Evolutionary conservation across 2,329 filamentous ascomycete species (phyloP), one percentile per base, ranked within the genome.

Genomic region (Epichloe scottii): DNA sequence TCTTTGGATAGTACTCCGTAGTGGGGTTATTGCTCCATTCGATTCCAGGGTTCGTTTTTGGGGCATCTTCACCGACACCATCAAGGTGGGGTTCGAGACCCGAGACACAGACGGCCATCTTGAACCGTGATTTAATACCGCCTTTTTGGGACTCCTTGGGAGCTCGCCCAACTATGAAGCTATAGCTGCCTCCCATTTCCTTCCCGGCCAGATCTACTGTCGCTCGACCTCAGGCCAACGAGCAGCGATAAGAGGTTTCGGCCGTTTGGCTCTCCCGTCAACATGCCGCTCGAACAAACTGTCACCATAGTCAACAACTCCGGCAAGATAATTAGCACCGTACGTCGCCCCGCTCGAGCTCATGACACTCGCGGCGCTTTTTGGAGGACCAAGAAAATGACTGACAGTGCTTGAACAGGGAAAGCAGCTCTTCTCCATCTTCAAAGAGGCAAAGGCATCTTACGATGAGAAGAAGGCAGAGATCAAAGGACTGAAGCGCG

Each of bases 261-360:
- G 6, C 23, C 46, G n/a, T 12, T 4, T 19, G 19, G 19, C 19
- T 19, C 21, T 19, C 40, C 8, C 2, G 15, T 1, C 47, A 49
- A 42, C 17, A 72, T 74, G 69, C 63, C 69, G 44, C 66, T 74
- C 55, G 68, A 73, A 50, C 84, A 95, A 69, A 91, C 87, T 47
- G 82, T 95, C 59, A 90, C 88, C 58, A 87, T 95, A 62, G 85
- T 95, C 69, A 93, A 95, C 72, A 89, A 77, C 62, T 93, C 88
- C 52, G 89, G 89, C 61, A 94, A 95, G 71, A 83, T 95, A 48
- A 87, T 95, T 60, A 90, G 84, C 75, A 93, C 85, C 53, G 88
- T 90, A 75, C 66, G 84, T 74, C 11, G 47, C 49, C 44, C 34
- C 19, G n/a, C 42, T 30, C 14, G 5, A 33, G 35, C 39, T 34